phyloP scores from a whole-genome alignment of 371 early-diverging fungal genomes.

The Mucor indicus region DNA sequence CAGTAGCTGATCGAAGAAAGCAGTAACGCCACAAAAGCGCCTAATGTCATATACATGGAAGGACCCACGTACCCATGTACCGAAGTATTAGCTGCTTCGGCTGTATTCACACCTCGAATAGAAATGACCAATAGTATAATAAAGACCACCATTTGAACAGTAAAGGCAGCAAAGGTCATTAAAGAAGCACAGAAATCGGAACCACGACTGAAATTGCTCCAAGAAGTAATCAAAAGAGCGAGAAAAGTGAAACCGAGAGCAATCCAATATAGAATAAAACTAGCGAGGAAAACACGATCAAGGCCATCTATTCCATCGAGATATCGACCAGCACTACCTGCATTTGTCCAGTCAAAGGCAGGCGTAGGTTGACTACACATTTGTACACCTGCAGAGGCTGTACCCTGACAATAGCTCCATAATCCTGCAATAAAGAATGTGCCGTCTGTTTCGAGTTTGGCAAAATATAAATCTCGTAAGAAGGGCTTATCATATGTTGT shows the following conservation, averaged over 20 bases:
- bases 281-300: conserved; percentile 29
- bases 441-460: conserved; percentile 15
- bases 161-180: conserved; percentile 23
- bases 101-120: conserved; percentile 32
- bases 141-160: conserved; percentile 20
- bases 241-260: conserved; percentile 34
- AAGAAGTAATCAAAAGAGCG: conserved; percentile 33
- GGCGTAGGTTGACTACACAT: conserved; percentile 33
- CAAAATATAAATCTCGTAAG: conserved; percentile 37
- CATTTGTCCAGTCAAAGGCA: conserved; percentile 41
- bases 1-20: conserved; percentile 22
- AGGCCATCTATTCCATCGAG: conserved; percentile 3
- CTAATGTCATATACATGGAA: conserved; percentile 31
- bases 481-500: conserved; percentile 40
- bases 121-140: conserved; percentile 25
- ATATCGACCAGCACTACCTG: neutral
- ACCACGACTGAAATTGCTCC: conserved; percentile 29
- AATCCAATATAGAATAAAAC: conserved; percentile 43
- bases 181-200: conserved; percentile 30
- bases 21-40: conserved; percentile 23
- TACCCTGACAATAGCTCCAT: conserved; percentile 39
- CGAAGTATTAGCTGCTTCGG: conserved; percentile 8
- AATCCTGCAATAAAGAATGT: conserved; percentile 32
- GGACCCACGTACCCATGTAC: conserved; percentile 38
- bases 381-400: conserved; percentile 3